Evolutionary conservation across 129 eudicot species (phyloP).

Genomic region (Lactuca saligna): DNA sequence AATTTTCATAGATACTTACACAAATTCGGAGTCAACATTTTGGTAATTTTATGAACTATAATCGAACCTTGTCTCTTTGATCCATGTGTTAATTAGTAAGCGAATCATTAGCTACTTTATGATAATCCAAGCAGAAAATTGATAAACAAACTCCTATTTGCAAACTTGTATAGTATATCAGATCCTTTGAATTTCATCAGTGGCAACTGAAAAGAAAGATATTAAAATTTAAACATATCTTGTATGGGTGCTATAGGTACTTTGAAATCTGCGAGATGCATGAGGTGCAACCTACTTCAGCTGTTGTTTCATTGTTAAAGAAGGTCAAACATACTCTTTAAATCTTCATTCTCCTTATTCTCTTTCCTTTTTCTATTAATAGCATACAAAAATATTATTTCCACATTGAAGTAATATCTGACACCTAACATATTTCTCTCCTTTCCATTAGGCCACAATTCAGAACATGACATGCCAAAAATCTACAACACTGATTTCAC

Average conservation of each 20-base stretch:
- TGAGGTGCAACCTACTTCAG: constrained; percentile 48
- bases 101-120: too few species aligned
- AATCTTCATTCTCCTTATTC: not conserved
- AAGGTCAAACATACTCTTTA: constrained; percentile 37
- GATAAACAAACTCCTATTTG: too few species aligned
- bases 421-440: not conserved
- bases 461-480: constrained; percentile 42
- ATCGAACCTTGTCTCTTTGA: too few species aligned
- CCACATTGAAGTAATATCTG: not conserved
- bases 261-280: constrained; percentile 47
- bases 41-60: too few species aligned
- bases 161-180: too few species aligned
- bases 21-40: too few species aligned
- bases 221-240: constrained; percentile 3
- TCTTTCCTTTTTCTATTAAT: not conserved
- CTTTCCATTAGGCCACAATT: constrained; percentile 39
- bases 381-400: not conserved
- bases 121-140: too few species aligned
- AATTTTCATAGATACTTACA: too few species aligned
- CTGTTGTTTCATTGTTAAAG: constrained; percentile 41
- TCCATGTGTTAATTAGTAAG: too few species aligned
- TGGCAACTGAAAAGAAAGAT: not conserved
- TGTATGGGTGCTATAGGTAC: constrained; percentile 44
- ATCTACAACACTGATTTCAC: constrained; percentile 31
- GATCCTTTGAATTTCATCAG: not conserved